Conservation (phyloP, 2,329 filamentous ascomycete genomes). For the Diaporthe citrichinensis region DNA sequence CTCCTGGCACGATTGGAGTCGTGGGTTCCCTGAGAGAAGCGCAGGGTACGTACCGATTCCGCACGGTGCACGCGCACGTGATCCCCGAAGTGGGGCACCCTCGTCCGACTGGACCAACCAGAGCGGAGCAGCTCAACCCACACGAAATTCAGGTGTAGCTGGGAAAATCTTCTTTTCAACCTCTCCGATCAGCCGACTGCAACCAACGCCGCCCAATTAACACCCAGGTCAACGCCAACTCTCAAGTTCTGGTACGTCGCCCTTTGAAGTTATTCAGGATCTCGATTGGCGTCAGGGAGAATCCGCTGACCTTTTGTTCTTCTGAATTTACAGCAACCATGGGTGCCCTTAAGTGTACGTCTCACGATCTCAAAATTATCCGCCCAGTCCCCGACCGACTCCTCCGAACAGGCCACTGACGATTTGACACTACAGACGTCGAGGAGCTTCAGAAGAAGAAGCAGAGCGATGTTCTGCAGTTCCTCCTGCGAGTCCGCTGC, state of each 20-base stretch:
- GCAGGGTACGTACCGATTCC: not conserved
- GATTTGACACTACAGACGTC: slow-evolving; percentile 69
- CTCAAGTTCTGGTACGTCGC: slow-evolving; percentile 38
- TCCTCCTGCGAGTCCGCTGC: slow-evolving; percentile 99
- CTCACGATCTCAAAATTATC: not conserved
- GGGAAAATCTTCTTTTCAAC: slow-evolving; percentile 34
- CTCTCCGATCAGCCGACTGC: slow-evolving; percentile 11
- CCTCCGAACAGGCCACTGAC: slow-evolving; percentile 34
- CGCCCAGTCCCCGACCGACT: slow-evolving; percentile 32
- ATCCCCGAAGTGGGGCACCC: not conserved
- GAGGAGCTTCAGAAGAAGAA: slow-evolving; percentile 99
- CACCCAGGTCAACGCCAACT: slow-evolving; percentile 40
- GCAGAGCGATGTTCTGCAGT: slow-evolving; percentile 99
- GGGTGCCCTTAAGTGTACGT: slow-evolving; percentile 93
- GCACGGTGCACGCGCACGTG: slow-evolving; percentile 17
- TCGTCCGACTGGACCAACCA: not conserved
- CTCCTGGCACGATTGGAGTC: not conserved
- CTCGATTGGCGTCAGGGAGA: slow-evolving; percentile 4
- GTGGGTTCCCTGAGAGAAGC: not conserved
- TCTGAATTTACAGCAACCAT: slow-evolving; percentile 74
- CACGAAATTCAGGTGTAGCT: slow-evolving; percentile 37
- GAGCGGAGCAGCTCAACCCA: slow-evolving; percentile 25
- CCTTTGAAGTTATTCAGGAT: slow-evolving; percentile 7
- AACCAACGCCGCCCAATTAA: slow-evolving; percentile 22
- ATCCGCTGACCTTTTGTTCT: slow-evolving; percentile 45